Evolutionary conservation across 768 basidiomycete species (phyloP).

Genomic region (Stropharia rugosoannulata): DNA sequence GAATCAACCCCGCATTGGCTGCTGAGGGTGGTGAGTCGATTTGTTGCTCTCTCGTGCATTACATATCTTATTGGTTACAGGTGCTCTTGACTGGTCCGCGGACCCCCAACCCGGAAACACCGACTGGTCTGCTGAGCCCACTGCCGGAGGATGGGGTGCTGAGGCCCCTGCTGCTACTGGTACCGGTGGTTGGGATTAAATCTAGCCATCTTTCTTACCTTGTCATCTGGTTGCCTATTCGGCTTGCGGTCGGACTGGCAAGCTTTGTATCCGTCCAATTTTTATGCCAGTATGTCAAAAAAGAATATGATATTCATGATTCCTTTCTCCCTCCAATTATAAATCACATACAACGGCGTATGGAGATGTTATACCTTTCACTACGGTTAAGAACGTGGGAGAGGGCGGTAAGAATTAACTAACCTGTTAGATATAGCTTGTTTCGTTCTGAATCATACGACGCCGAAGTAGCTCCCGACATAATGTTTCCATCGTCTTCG

Average conservation of each 20-base stretch:
- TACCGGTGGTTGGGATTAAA: conserved; percentile 38
- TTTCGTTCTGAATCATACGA: conserved; percentile 52
- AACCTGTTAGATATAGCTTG: conserved; percentile 60
- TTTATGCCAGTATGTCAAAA: conserved; percentile 22
- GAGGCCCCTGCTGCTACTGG: conserved; percentile 32
- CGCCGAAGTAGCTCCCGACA: conserved; percentile 55
- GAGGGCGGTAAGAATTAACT: conserved; percentile 10
- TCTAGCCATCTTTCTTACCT: conserved; percentile 13
- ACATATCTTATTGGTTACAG: conserved; percentile 28
- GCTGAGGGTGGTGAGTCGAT: conserved; percentile 50
- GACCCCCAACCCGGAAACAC: conserved; percentile 53
- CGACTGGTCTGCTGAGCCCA: conserved; percentile 90
- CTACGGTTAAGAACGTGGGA: background rate
- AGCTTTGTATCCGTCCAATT: conserved; percentile 12
- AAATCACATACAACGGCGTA: conserved; percentile 30
- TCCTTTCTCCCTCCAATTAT: conserved; percentile 15
- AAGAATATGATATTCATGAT: conserved; percentile 28
- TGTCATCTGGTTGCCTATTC: conserved; percentile 14
- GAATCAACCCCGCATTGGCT: conserved; percentile 80
- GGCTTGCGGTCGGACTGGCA: conserved; percentile 11
- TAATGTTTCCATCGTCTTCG: conserved; percentile 61
- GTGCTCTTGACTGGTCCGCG: conserved; percentile 83
- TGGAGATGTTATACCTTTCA: conserved; percentile 29
- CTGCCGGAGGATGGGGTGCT: conserved; percentile 47
- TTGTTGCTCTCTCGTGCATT: background rate